A percentile compares a stretch with the other conserved stretches of the same genome.
Evolutionary conservation across 1,284 basidiomycete species (phyloP).

Genomic region (Pseudozyma sp.): DNA sequence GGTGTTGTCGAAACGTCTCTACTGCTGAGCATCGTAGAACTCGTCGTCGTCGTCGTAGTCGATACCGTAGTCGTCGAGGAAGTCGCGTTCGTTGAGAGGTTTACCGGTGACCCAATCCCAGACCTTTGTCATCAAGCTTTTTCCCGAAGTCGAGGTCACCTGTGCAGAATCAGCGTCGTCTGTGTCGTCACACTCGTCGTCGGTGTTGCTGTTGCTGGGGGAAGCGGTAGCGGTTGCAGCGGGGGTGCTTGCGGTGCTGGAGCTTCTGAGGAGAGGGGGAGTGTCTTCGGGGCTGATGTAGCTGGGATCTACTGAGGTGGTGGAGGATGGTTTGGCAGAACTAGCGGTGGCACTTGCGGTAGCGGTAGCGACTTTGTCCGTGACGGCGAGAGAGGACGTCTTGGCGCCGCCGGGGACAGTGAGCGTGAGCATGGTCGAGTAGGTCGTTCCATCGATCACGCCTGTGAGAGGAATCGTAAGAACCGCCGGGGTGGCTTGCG

Average conservation of each 20-base stretch:
- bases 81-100: conserved; percentile 18
- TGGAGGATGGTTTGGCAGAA: conserved; percentile 5
- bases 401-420: conserved; percentile 12
- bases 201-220: background rate
- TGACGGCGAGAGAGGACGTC: conserved; percentile 1
- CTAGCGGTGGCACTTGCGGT: conserved; percentile 9
- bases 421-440: conserved; percentile 39
- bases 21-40: conserved; percentile 24
- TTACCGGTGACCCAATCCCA: conserved; percentile 43
- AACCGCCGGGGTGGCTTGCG: conserved; percentile 6
- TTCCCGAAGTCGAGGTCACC: conserved; percentile 4
- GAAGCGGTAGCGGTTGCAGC: background rate
- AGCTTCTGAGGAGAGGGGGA: conserved; percentile 28
- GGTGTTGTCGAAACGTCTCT: background rate
- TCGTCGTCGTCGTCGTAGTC: conserved; percentile 21
- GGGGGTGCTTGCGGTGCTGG: conserved; percentile 3
- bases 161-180: background rate
- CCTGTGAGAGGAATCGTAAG: conserved; percentile 37
- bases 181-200: conserved; percentile 16
- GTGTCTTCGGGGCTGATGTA: conserved; percentile 24
- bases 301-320: conserved; percentile 13
- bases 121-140: conserved; percentile 10
- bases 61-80: conserved; percentile 11
- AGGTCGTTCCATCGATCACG: conserved; percentile 33
- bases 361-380: conserved; percentile 8